These are phyloP conservation scores for Cladophialophora chaetospira DNA, from an alignment of 2,329 filamentous ascomycete species.

Conservation along the genomic window DNA sequence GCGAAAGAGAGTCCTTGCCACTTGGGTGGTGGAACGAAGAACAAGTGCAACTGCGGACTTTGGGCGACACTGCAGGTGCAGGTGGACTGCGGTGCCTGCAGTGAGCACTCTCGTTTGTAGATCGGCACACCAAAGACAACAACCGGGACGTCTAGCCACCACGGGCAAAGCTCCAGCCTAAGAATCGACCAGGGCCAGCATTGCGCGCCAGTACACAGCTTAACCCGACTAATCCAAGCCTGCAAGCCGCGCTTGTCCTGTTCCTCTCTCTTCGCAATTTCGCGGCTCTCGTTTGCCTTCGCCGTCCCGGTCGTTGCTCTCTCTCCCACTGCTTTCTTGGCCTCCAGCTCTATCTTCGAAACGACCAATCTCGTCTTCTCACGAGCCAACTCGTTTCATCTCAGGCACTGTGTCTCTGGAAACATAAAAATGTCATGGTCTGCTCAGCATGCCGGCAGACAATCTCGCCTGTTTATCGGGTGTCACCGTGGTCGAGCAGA, in stretches of 20 bases:
- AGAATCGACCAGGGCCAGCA: conserved; percentile 3
- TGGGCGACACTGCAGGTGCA: neutral
- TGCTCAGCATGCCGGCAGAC: too few relatives aligned
- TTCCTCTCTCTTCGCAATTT: conserved; percentile 29
- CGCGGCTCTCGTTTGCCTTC: conserved; percentile 19
- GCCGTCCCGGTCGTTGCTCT: conserved; percentile 5
- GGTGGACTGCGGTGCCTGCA: neutral
- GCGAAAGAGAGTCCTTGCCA: conserved; percentile 3
- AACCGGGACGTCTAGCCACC: conserved; percentile 4
- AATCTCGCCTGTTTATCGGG: too few relatives aligned
- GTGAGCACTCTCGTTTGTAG: neutral
- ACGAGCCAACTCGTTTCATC: neutral
- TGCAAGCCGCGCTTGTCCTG: conserved; percentile 16
- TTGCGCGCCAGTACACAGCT: conserved; percentile 2
- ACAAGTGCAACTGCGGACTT: neutral
- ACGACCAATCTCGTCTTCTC: conserved; percentile 6
- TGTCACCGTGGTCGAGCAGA: too few relatives aligned
- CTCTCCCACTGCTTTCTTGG: neutral
- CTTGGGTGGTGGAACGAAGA: neutral
- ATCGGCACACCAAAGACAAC: conserved; percentile 6
- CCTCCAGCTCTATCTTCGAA: conserved; percentile 18
- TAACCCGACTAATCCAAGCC: conserved; percentile 6
- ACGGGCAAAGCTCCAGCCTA: conserved; percentile 7
- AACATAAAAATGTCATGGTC: too few relatives aligned
- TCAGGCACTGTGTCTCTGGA: neutral